A percentile compares a stretch with the other conserved stretches of the same genome.
phyloP scores from a whole-genome alignment of 257 asterid species.

The Rehmannia glutinosa region DNA sequence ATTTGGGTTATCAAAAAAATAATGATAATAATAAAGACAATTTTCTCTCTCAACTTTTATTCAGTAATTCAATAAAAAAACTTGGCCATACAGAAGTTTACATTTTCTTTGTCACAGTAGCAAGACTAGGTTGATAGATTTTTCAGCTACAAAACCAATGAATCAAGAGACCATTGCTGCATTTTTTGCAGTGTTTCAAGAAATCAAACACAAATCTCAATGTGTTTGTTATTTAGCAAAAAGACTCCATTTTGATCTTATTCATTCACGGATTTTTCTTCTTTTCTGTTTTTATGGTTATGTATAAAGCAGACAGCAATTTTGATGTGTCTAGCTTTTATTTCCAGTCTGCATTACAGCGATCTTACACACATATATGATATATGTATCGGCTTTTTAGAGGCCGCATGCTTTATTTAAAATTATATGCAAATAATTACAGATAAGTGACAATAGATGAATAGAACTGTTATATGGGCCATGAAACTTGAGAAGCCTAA shows the following conservation, averaged over 20 bases:
- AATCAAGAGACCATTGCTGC: conserved; percentile 28
- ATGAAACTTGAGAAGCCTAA: conserved; percentile 9
- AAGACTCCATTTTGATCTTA: not conserved
- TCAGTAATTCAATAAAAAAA: not conserved
- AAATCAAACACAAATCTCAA: conserved; percentile 28
- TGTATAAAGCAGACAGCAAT: conserved; percentile 19
- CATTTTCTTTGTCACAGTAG: no score
- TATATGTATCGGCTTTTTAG: conserved; percentile 22
- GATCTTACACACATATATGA: not conserved
- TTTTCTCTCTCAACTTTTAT: not conserved
- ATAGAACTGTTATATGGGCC: not conserved
- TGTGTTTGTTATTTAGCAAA: conserved; percentile 16
- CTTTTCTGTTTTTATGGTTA: not conserved
- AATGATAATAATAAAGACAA: not conserved
- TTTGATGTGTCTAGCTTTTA: conserved; percentile 17
- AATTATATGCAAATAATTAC: conserved; percentile 24
- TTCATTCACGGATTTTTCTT: not conserved
- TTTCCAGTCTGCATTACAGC: conserved; percentile 13
- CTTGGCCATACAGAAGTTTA: no score
- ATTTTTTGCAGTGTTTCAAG: conserved; percentile 15
- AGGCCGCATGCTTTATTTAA: conserved; percentile 20
- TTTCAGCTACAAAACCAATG: conserved; percentile 13
- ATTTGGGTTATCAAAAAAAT: no score
- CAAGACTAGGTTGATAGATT: not conserved
- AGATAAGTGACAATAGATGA: conserved; percentile 14